phyloP scores from a whole-genome alignment of 2,329 filamentous ascomycete genomes.

The Xylariaceae sp. region DNA sequence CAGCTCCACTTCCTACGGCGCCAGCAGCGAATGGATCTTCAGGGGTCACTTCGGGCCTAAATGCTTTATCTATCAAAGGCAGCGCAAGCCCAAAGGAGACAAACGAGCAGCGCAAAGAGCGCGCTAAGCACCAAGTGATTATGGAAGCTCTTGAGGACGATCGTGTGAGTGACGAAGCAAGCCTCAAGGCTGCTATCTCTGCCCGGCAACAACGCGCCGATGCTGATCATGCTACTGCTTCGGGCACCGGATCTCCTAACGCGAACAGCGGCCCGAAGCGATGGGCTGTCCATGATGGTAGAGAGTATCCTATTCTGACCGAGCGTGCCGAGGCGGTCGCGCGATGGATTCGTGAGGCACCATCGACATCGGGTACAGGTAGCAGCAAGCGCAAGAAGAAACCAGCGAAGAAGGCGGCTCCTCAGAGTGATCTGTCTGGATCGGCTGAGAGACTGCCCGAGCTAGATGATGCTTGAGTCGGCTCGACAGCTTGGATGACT shows the following conservation, averaged over 20 bases:
- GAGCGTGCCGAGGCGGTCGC: conserved; percentile 68
- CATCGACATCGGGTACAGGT: conserved; percentile 32
- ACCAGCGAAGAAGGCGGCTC: conserved; percentile 23
- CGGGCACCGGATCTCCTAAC: conserved; percentile 22
- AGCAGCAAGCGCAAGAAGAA: conserved; percentile 33
- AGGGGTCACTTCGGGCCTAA: conserved; percentile 30
- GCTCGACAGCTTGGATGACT: not conserved
- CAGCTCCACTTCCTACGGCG: conserved; percentile 49
- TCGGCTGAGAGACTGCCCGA: conserved; percentile 6
- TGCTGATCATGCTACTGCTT: conserved; percentile 43
- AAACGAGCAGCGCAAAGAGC: conserved; percentile 55
- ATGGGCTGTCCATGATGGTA: conserved; percentile 63
- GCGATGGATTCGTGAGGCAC: conserved; percentile 65
- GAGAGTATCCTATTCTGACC: conserved; percentile 68
- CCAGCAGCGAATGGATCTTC: conserved; percentile 23
- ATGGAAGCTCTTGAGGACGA: conserved; percentile 67
- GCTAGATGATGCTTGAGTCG: not conserved
- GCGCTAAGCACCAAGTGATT: conserved; percentile 62
- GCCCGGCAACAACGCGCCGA: conserved; percentile 58
- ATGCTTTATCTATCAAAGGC: conserved; percentile 36
- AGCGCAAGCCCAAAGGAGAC: conserved; percentile 39
- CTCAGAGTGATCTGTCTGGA: conserved; percentile 15
- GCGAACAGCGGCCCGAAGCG: conserved; percentile 41
- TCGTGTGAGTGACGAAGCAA: conserved; percentile 63
- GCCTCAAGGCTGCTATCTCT: conserved; percentile 60